Evolutionary conservation across 306 rosid species (phyloP).

Genomic region (Carpinus viminea): DNA sequence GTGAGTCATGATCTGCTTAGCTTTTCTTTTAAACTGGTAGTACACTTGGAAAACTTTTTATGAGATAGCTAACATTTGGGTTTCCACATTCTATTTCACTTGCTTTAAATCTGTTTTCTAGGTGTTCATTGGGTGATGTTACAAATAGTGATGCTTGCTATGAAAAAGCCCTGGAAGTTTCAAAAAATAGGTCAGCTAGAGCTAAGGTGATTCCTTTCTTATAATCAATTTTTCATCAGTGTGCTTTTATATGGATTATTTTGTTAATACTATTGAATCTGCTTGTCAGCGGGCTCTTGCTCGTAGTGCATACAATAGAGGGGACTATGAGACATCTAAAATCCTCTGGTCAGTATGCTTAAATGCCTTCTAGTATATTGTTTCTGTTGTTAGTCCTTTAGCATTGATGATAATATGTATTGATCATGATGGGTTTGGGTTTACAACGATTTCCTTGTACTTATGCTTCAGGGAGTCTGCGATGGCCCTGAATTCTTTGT

Average conservation of each 20-base stretch:
- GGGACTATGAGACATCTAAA: constrained; percentile 76
- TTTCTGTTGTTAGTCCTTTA: background rate
- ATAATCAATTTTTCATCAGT: constrained; percentile 6
- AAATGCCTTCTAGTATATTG: background rate
- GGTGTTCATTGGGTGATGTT: constrained; percentile 95
- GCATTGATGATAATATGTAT: background rate
- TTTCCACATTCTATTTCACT: constrained; percentile 25
- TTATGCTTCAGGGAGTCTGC: constrained; percentile 82
- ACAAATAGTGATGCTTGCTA: constrained; percentile 78
- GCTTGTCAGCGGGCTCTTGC: constrained; percentile 83
- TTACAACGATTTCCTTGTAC: background rate
- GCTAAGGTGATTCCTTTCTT: constrained; percentile 65
- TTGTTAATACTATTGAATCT: constrained; percentile 6
- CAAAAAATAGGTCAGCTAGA: constrained; percentile 79
- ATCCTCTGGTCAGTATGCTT: constrained; percentile 42
- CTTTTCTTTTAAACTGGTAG: background rate
- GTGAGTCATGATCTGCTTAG: constrained; percentile 22
- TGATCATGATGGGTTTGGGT: background rate
- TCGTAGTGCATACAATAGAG: constrained; percentile 95
- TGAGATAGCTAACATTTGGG: background rate
- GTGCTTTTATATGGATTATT: constrained; percentile 10
- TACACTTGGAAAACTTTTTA: background rate
- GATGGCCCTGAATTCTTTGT: constrained; percentile 89
- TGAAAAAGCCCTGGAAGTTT: constrained; percentile 89
- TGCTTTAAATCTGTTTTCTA: constrained; percentile 34